Percentiles rank a stretch among this genome's conserved stretches.
Conservation (phyloP, 2,329 filamentous ascomycete genomes). For the Paecilomyces variotii region DNA sequence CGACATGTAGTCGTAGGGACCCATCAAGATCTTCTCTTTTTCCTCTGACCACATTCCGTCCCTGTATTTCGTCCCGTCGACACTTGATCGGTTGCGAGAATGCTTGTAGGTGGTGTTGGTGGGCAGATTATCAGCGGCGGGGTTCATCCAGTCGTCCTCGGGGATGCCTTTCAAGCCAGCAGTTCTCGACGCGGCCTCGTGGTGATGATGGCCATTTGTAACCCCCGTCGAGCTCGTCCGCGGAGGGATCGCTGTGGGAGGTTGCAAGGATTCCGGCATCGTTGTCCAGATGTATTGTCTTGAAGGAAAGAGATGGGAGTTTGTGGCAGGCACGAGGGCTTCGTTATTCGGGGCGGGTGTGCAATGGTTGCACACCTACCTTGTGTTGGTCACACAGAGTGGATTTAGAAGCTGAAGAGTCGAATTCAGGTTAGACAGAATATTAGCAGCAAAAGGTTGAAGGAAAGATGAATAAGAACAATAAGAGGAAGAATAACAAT, state of each 20-base stretch:
- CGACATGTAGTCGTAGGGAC: conserved; percentile 38
- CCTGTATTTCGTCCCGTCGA: conserved; percentile 31
- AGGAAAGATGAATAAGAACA: not conserved
- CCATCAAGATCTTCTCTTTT: conserved; percentile 37
- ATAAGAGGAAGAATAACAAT: too few relatives aligned
- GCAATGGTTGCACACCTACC: not conserved
- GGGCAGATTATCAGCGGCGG: conserved; percentile 23
- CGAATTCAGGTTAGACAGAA: not conserved
- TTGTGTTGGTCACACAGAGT: not conserved
- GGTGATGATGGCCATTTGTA: conserved; percentile 22
- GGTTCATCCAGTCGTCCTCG: conserved; percentile 55
- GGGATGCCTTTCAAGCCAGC: conserved; percentile 47
- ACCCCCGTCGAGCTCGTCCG: conserved; percentile 61
- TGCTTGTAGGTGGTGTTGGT: conserved; percentile 20
- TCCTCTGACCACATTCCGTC: conserved; percentile 29
- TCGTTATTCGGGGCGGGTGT: not conserved
- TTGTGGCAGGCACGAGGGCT: not conserved
- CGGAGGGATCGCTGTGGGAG: conserved; percentile 63
- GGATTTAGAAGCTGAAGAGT: not conserved
- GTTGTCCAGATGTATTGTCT: conserved; percentile 7
- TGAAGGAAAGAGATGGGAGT: not conserved
- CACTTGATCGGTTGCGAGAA: conserved; percentile 28
- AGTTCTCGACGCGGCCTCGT: conserved; percentile 10
- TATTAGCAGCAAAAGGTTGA: not conserved
- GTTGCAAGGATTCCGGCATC: conserved; percentile 33